Percentiles rank a stretch among this genome's conserved stretches.
Conservation (phyloP, 305 asterid species). For the Solanum chacoense region DNA sequence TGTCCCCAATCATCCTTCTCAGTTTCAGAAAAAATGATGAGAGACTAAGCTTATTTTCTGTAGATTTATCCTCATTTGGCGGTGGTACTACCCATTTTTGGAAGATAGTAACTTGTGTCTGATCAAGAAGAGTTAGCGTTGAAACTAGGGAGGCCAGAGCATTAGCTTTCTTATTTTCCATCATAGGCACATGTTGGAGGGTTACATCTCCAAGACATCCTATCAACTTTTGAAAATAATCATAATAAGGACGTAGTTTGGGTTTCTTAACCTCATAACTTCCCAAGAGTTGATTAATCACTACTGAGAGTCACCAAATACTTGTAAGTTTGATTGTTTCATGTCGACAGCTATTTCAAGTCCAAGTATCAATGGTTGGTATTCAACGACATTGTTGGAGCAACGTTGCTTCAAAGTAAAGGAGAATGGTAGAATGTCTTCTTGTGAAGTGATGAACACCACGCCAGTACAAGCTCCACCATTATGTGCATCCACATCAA, state of each 20-base stretch:
- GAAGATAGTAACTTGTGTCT: not conserved
- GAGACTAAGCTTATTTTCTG: not conserved
- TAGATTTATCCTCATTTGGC: not conserved
- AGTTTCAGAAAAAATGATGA: too few relatives aligned
- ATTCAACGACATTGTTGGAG: not conserved
- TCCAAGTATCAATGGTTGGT: not conserved
- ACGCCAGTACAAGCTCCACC: not conserved
- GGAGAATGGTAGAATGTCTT: not conserved
- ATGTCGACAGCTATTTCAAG: too few relatives aligned
- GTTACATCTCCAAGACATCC: not conserved
- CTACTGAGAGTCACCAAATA: not conserved
- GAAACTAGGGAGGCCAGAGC: not conserved
- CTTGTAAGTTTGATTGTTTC: too few relatives aligned
- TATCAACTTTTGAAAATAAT: not conserved
- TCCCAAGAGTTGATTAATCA: not conserved
- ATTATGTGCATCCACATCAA: not conserved
- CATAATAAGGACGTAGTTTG: not conserved
- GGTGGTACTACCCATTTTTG: not conserved
- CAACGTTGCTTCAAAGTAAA: not conserved
- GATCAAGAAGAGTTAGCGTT: too few relatives aligned
- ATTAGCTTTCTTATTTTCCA: not conserved
- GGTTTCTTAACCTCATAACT: not conserved
- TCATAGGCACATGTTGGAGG: not conserved
- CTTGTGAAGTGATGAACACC: not conserved
- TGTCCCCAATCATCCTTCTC: not conserved